Percentiles rank a stretch among this genome's conserved stretches.
phyloP scores from a whole-genome alignment of 306 rosid genomes.

The Sphenostylis stenocarpa region DNA sequence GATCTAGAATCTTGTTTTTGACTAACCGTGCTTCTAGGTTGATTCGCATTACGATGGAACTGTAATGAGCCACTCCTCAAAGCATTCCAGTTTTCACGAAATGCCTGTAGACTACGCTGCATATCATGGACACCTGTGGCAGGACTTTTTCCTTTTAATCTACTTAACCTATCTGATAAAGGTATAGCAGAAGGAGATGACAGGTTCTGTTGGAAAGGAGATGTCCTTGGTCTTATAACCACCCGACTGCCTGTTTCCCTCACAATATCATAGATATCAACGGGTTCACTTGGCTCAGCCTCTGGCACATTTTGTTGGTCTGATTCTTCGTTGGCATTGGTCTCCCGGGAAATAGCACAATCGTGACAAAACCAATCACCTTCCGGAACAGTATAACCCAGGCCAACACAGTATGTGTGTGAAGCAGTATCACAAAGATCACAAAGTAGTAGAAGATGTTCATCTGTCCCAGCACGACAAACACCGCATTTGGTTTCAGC shows the following conservation, averaged over 20 bases:
- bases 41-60: constrained; percentile 48
- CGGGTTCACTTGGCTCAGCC: constrained; percentile 19
- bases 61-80: constrained; percentile 62
- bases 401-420: constrained; percentile 81
- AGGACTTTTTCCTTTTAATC: constrained; percentile 9
- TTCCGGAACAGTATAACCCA: constrained; percentile 71
- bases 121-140: constrained; percentile 42
- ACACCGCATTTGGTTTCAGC: constrained; percentile 49
- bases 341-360: constrained; percentile 49
- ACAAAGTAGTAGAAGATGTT: constrained; percentile 62
- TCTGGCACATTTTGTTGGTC: constrained; percentile 25
- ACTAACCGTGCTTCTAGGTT: constrained; percentile 33
- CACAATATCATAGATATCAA: constrained; percentile 33
- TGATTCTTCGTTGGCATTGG: constrained; percentile 22
- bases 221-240: constrained; percentile 27
- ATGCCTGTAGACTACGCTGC: constrained; percentile 42
- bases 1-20: constrained; percentile 34
- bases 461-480: constrained; percentile 55
- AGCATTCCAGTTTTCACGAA: constrained; percentile 75
- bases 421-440: constrained; percentile 72
- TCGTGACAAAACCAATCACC: constrained; percentile 89
- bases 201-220: constrained; percentile 26
- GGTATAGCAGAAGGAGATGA: constrained; percentile 30
- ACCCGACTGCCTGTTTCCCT: constrained; percentile 31
- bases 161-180: constrained; percentile 32